Evolutionary conservation across 805 yeast genomes (phyloP).

Genomic region (Suhomyces vadensis): DNA sequence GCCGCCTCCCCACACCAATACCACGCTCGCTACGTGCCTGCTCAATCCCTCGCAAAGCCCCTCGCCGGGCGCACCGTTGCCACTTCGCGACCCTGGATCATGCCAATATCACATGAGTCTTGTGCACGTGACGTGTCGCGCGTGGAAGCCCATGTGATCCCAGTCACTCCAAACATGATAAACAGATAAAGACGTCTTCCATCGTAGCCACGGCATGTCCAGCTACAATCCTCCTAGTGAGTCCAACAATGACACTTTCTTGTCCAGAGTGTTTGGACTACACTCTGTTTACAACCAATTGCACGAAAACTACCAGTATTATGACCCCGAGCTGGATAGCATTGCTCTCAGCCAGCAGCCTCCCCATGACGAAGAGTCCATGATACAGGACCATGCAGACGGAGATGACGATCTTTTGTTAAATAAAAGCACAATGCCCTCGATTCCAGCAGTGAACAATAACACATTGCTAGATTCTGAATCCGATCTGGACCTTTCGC

Average conservation of each 20-base stretch:
- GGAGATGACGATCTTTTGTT: conserved; percentile 1
- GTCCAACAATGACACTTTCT: conserved; percentile 48
- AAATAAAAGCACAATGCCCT: not conserved
- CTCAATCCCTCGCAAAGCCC: too few species aligned
- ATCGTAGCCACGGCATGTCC: conserved; percentile 3
- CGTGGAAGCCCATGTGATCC: too few species aligned
- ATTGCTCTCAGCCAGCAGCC: not conserved
- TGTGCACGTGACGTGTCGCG: too few species aligned
- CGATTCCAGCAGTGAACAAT: not conserved
- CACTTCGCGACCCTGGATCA: too few species aligned
- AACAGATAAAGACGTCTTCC: not conserved
- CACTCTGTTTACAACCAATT: conserved; percentile 45
- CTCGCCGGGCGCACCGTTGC: too few species aligned
- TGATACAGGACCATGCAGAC: not conserved
- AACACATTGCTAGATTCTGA: conserved; percentile 30
- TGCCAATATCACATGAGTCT: too few species aligned
- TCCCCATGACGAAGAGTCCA: conserved; percentile 10
- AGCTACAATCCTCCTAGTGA: conserved; percentile 3
- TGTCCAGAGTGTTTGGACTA: conserved; percentile 64
- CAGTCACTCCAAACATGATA: too few species aligned
- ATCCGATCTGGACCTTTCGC: conserved; percentile 36
- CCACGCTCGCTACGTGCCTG: not conserved
- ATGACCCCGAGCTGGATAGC: conserved; percentile 31
- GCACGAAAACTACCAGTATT: conserved; percentile 40
- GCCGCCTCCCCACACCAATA: not conserved